A percentile compares a stretch with the other conserved stretches of the same genome.
These are phyloP conservation scores for Crotalaria pallida DNA, from an alignment of 306 rosid species.

Conservation along the genomic window DNA sequence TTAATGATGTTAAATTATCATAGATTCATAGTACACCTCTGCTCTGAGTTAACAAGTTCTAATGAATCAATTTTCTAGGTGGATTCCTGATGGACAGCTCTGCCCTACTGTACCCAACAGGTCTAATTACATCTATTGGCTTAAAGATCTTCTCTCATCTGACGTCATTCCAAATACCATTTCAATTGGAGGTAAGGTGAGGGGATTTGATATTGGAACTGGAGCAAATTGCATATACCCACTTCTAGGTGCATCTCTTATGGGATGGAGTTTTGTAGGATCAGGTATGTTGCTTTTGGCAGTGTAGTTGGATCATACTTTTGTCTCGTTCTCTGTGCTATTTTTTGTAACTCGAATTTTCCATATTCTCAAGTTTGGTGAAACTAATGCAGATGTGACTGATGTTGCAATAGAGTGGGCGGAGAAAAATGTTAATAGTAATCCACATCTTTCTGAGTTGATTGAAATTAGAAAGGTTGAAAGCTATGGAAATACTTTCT, in stretches of 20 bases:
- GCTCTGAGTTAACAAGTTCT: conserved; percentile 5
- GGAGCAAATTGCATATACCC: conserved; percentile 95
- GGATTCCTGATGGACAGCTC: conserved; percentile 95
- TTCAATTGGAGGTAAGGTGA: conserved; percentile 32
- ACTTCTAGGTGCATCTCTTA: conserved; percentile 86
- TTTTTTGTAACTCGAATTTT: neutral
- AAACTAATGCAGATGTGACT: conserved; percentile 60
- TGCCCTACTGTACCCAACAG: conserved; percentile 94
- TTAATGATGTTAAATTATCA: neutral
- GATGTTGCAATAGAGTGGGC: conserved; percentile 94
- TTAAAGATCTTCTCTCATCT: conserved; percentile 68
- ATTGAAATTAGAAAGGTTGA: conserved; percentile 80
- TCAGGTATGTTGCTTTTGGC: conserved; percentile 45
- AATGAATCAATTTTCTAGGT: conserved; percentile 41
- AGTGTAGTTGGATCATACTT: neutral
- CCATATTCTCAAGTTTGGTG: neutral
- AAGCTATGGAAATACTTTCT: conserved; percentile 13
- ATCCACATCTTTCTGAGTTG: conserved; percentile 57
- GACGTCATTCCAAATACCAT: conserved; percentile 43
- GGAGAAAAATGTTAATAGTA: conserved; percentile 50
- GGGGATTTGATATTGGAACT: conserved; percentile 93
- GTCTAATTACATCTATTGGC: conserved; percentile 89
- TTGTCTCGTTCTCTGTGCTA: conserved; percentile 2
- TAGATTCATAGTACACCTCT: neutral
- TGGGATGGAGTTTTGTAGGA: conserved; percentile 83